Base-by-base conservation (phyloP, 805 yeast genomes). In the Pichia nakasei region DNA sequence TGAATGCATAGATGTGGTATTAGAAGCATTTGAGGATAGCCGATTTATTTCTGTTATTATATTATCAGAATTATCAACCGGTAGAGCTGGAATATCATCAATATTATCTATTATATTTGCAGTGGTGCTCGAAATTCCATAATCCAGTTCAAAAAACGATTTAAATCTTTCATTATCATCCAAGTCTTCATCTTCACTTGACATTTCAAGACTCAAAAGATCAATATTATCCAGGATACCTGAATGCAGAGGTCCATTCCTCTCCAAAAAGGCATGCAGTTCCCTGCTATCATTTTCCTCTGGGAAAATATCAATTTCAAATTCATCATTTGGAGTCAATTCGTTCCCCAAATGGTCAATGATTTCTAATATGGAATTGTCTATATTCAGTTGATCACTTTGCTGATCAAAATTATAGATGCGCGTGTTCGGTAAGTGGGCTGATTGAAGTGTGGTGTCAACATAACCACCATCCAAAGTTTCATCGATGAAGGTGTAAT, bases 161-260 rank as follows among this genome's bases (percentile, higher is more conserved):
- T 35, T 29, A 18, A 45, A 45, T 9, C 48, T 15, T 18, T 35
- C 26, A 22, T 32, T 17, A 19, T 41, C 44, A 22, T 38, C 42
- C 20, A 35, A 41, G 26, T 45, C 43, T 19, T 39, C 45, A 29
- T 45, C 45, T 17, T 45, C 48, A 22, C 42, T 41, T 8, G 44
- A 39, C 7, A 45, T 18, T 15, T 41, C 40, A n/a, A 45, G 13
- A 12, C 33, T 33, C 11, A 45, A 19, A 11, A 45, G 39, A 18
- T 45, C 48, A n/a, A 44, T 21, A 22, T 32, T 34, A 13, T 45
- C 39, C 6, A 36, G 5, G 22, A 27, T 37, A 13, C n/a, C n/a
- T 3, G 20, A 27, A 24, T 24, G 7, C 27, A 24, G 11, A 5
- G 33, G 5, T 3, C 11, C 21, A 13, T 5, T 11, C 26, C 9